phyloP scores from a whole-genome alignment of 768 basidiomycete species.

The Polyporus arcularius region DNA sequence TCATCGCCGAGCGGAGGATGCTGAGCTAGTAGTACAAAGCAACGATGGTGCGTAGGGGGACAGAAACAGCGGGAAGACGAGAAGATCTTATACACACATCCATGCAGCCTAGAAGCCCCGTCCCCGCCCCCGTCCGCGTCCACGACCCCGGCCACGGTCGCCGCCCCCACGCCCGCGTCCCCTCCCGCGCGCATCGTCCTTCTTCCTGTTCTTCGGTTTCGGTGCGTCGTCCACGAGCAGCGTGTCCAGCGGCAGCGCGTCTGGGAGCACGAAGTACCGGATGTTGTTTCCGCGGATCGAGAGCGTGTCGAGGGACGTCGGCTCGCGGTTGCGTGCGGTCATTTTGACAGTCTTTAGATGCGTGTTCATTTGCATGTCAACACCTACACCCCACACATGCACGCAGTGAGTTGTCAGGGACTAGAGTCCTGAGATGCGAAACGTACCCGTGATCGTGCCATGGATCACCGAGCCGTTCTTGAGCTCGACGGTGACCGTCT shows the following conservation, averaged over 20 bases:
- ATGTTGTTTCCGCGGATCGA: slow-evolving; percentile 97
- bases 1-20: no score
- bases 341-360: slow-evolving; percentile 98
- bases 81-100: no score
- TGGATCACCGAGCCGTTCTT: slow-evolving; percentile 96
- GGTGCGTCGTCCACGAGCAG: slow-evolving; percentile 97
- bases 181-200: slow-evolving; percentile 74
- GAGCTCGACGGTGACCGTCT: slow-evolving; percentile 96
- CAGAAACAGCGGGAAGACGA: no score
- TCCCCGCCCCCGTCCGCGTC: background rate
- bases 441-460: slow-evolving; percentile 93
- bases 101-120: no score
- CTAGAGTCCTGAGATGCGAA: background rate
- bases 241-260: slow-evolving; percentile 94
- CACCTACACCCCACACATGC: slow-evolving; percentile 54
- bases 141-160: slow-evolving; percentile 37
- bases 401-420: slow-evolving; percentile 1
- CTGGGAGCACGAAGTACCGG: slow-evolving; percentile 96
- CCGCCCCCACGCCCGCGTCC: slow-evolving; percentile 61
- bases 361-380: slow-evolving; percentile 99
- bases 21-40: no score
- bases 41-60: no score
- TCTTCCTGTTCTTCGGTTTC: slow-evolving; percentile 91
- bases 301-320: slow-evolving; percentile 81
- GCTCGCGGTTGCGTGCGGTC: slow-evolving; percentile 89